Base-by-base conservation (phyloP, 495 filamentous ascomycete genomes). In the Aspergillus cristatus region DNA sequence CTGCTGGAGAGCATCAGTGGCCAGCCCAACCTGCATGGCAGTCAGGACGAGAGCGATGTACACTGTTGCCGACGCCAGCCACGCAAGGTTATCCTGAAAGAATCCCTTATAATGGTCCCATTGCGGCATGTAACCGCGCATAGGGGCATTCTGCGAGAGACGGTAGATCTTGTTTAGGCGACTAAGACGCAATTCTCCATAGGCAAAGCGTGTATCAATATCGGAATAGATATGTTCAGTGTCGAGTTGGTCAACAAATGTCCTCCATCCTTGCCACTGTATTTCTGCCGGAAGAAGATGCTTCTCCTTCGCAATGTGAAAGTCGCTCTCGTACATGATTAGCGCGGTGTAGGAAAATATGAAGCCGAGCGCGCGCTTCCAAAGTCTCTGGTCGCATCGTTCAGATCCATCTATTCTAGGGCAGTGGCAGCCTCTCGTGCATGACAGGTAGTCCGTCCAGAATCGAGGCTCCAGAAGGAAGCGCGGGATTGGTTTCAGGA, bases 21-120 rank as follows among this genome's bases (percentile, higher is more conserved):
- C 20, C 8, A 24, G 20, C 20, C 20, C 20, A 8, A 24, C 20
- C 20, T 24, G 20, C 20, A 24, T 24, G 20, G 74, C 75, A 0
- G 67, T 63, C 36, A 79, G 53, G 4, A 75, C 68, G 7, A 78
- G 48, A n/a, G 59, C 67, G 14, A 78, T 50, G 40, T 72, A 79
- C 7, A 67, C 63, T 6, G 68, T 59, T 1, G 55, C 52, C 4
- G 62, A 49, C 0, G 65, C 52, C 0, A 79, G 30, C 46, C 61
- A 58, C 1, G 59, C 54, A 18, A 76, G 60, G 37, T 76, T 71
- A 7, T 70, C 60, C 7, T 50, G 50, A 32, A 76, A 58, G 1
- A 57, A 22, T 20, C 40, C 48, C 8, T 26, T 20, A 16, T 51
- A 53, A 14, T 25, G 36, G 7, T 49, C 29, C 7, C 41, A 47